Conservation (phyloP, 2,329 filamentous ascomycete genomes). For the Fusarium mangiferae region DNA sequence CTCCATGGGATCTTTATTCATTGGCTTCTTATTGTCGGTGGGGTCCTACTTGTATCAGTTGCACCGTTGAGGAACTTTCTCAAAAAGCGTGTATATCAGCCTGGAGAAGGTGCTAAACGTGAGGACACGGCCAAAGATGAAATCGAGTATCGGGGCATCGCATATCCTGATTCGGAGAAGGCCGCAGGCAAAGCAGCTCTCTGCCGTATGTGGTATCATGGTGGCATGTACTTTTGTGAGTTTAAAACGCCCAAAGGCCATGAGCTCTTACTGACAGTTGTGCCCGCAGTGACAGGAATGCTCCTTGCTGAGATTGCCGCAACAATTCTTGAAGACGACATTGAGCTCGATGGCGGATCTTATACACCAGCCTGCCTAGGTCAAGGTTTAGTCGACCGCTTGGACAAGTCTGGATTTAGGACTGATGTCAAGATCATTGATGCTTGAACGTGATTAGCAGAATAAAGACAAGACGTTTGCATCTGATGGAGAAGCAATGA, state of each 20-base stretch:
- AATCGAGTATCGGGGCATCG: conserved; percentile 72
- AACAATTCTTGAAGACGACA: conserved; percentile 71
- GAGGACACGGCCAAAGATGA: conserved; percentile 68
- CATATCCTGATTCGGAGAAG: conserved; percentile 65
- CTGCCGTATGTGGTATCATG: conserved; percentile 65
- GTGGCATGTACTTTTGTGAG: conserved; percentile 74
- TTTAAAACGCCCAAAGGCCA: conserved; percentile 16
- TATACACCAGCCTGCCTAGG: conserved; percentile 79
- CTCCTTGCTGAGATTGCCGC: conserved; percentile 72
- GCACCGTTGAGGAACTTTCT: conserved; percentile 59
- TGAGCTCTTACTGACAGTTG: conserved; percentile 5
- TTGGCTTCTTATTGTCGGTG: conserved; percentile 56
- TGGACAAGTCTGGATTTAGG: conserved; percentile 70
- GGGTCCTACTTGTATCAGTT: conserved; percentile 56
- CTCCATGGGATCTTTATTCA: conserved; percentile 62
- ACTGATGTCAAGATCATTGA: conserved; percentile 63
- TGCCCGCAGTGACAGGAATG: conserved; percentile 68
- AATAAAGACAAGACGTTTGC: not conserved
- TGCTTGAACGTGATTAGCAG: conserved; percentile 1
- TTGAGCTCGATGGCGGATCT: conserved; percentile 71
- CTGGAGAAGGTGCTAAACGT: conserved; percentile 64
- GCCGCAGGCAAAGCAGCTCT: conserved; percentile 60
- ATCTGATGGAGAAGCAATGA: conserved; percentile 5
- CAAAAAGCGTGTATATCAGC: conserved; percentile 58
- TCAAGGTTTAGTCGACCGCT: conserved; percentile 71